Evolutionary conservation across 2,329 filamentous ascomycete genomes (phyloP).

Genomic region (Didymella sp.): DNA sequence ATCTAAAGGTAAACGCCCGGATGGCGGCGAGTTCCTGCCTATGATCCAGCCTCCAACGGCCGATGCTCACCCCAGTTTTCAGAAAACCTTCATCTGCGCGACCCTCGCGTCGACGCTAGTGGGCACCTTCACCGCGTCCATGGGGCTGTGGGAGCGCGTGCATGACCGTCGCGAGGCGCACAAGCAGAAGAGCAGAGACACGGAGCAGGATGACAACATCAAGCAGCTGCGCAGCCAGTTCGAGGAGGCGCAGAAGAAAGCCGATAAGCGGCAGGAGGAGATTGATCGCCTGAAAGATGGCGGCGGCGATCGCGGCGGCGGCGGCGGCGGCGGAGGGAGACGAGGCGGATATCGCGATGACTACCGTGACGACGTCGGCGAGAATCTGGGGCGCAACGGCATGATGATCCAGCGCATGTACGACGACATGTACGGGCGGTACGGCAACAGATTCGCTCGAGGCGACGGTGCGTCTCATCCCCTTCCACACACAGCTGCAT

Average conservation of each 20-base stretch:
- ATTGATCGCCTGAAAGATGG: slow-evolving; percentile 32
- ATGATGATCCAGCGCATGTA: slow-evolving; percentile 48
- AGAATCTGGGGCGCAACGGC: slow-evolving; percentile 42
- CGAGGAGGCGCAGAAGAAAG: slow-evolving; percentile 38
- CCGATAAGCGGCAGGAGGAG: slow-evolving; percentile 34
- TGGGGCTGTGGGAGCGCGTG: slow-evolving; percentile 53
- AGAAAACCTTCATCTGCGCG: slow-evolving; percentile 56
- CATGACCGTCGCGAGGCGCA: slow-evolving; percentile 46
- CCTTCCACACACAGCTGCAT: too few species aligned
- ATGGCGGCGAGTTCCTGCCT: slow-evolving; percentile 14
- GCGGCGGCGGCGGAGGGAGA: slow-evolving; percentile 8
- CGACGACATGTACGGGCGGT: slow-evolving; percentile 46
- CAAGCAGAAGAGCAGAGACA: slow-evolving; percentile 50
- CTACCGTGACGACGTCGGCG: slow-evolving; percentile 40
- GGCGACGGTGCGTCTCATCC: slow-evolving; percentile 49
- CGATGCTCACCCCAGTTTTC: slow-evolving; percentile 5
- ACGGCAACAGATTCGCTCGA: slow-evolving; percentile 48
- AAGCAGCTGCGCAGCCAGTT: slow-evolving; percentile 43
- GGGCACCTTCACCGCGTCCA: slow-evolving; percentile 54
- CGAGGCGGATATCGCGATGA: slow-evolving; percentile 28
- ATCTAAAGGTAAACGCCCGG: slow-evolving; percentile 47
- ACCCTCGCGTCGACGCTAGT: slow-evolving; percentile 55
- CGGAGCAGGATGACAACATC: slow-evolving; percentile 45
- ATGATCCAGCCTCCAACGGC: slow-evolving; percentile 18
- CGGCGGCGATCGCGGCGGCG: slow-evolving; percentile 8